Percentiles rank a stretch among this genome's conserved stretches.
Evolutionary conservation across 2,329 filamentous ascomycete genomes (phyloP).

Genomic region (Paramyrothecium sp.): DNA sequence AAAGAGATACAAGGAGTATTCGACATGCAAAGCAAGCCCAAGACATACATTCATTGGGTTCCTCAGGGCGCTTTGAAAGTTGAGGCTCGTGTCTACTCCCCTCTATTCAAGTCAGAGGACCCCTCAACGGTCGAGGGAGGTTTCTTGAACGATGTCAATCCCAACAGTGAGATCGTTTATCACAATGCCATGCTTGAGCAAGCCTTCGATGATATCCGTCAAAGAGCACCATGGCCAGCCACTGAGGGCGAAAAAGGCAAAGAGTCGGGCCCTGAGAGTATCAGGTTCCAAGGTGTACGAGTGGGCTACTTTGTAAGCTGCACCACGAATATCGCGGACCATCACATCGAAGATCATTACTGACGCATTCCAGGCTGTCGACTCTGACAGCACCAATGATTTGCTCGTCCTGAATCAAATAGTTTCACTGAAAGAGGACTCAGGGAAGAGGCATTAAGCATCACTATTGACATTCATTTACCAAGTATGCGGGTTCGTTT

Average conservation of each 20-base stretch:
- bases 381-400: neutral
- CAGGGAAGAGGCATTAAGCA: neutral
- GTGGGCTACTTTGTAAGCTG: slow-evolving; percentile 75
- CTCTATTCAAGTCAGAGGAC: slow-evolving; percentile 83
- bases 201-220: slow-evolving; percentile 75
- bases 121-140: slow-evolving; percentile 75
- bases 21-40: slow-evolving; percentile 72
- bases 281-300: slow-evolving; percentile 88
- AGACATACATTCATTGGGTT: slow-evolving; percentile 92
- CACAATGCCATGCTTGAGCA: slow-evolving; percentile 75
- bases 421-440: slow-evolving; percentile 1
- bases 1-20: slow-evolving; percentile 62
- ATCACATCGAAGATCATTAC: neutral
- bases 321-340: too few species aligned
- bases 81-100: slow-evolving; percentile 76
- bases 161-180: slow-evolving; percentile 76
- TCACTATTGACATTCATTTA: too few species aligned
- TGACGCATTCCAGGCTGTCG: neutral
- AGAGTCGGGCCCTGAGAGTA: slow-evolving; percentile 65
- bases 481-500: too few species aligned
- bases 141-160: slow-evolving; percentile 82
- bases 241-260: slow-evolving; percentile 67
- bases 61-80: slow-evolving; percentile 64
- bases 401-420: neutral
- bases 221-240: slow-evolving; percentile 77